Base-by-base conservation (phyloP, 1,284 basidiomycete genomes). In the Malassezia slooffiae region DNA sequence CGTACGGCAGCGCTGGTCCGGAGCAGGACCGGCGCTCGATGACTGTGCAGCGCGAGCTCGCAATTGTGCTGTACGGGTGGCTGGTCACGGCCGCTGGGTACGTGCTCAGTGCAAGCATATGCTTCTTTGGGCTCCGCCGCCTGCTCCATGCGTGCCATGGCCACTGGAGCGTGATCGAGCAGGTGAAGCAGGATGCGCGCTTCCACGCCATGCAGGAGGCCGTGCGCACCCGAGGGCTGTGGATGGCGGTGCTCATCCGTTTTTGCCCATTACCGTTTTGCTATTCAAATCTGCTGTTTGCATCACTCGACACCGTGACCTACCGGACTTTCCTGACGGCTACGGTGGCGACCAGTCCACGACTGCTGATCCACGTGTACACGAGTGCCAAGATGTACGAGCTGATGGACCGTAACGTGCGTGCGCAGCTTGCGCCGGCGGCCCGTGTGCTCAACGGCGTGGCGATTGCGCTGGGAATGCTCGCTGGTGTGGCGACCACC, bases 351-450 rank as follows among this genome's bases (percentile, higher is more conserved):
- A 62, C 60, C 32, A 58, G 62, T 4, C 65, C 65, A 13, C 66
- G 64, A 29, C 43, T 68, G n/a, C 34, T 65, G 15, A 17, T 68
- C 10, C 65, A 67, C 33, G 57, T 67, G 21, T 68, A 57, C 39
- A 30, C 67, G 34, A 64, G 65, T 3, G 55, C 57, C 5, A 39
- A 55, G 13, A 54, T 61, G 48, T 65, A 51, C 32, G 44, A 60
- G 36, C 41, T 67, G 2, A 58, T 67, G 41, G 57, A 66, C 37
- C 12, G 47, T 1, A 52, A 55, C 30, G 41, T 52, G 12, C 41
- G 60, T 0, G 48, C 45, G 3, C 43, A 52, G 13, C 27, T 61
- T 16, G 57, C 59, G 26, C 46, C 41, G 1, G 46, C 42, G 41
- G 43, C 55, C 3, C 44, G 50, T 26, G 28, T 34, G 5, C 32